phyloP scores from a whole-genome alignment of 306 rosid genomes.

The Ammopiptanthus mongolicus region DNA sequence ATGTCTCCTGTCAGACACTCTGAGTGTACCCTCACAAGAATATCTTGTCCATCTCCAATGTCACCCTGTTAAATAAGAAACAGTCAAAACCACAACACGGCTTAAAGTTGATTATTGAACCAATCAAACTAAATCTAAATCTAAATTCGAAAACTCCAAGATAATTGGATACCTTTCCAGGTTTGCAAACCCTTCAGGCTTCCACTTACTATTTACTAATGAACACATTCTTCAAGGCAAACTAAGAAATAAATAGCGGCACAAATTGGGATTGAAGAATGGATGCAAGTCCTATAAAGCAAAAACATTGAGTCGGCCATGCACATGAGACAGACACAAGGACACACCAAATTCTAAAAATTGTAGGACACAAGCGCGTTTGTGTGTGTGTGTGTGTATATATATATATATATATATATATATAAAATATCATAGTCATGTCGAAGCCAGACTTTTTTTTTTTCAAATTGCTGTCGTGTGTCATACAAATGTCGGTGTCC shows the following conservation, averaged over 20 bases:
- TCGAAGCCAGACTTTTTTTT: too few species aligned
- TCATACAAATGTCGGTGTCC: too few species aligned
- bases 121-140: neutral
- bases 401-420: too few species aligned
- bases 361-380: too few species aligned
- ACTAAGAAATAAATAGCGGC: neutral
- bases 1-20: slow-evolving; percentile 99
- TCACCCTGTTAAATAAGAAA: slow-evolving; percentile 61
- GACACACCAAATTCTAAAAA: too few species aligned
- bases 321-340: too few species aligned
- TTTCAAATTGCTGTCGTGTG: too few species aligned
- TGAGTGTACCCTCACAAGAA: slow-evolving; percentile 94
- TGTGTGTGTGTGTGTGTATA: too few species aligned
- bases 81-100: neutral
- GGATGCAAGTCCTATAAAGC: neutral
- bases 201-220: neutral
- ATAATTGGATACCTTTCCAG: neutral
- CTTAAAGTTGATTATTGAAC: neutral
- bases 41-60: slow-evolving; percentile 77
- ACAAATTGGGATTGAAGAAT: neutral
- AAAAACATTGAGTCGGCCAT: too few species aligned
- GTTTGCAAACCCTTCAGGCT: neutral
- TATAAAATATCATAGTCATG: too few species aligned
- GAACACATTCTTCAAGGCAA: neutral
- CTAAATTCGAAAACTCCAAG: neutral